These are phyloP conservation scores for Hirsutella minnesotensis DNA, from an alignment of 2,329 filamentous ascomycete species.

Conservation along the genomic window DNA sequence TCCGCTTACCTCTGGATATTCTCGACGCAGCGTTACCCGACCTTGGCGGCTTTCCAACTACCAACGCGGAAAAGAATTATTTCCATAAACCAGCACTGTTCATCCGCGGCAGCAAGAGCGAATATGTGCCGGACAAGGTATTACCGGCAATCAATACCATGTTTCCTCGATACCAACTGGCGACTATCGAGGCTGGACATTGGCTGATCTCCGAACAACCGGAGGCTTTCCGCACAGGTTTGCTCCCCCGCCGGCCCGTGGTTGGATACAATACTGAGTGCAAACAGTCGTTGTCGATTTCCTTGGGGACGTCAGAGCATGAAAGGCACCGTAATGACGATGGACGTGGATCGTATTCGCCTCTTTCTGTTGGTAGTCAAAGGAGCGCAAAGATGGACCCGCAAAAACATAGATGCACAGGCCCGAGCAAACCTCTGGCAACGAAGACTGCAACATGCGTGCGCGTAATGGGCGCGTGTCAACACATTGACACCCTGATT, in stretches of 20 bases:
- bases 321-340: no score
- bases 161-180: conserved; percentile 65
- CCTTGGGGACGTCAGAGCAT: background rate
- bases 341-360: no score
- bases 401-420: no score
- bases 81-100: conserved; percentile 75
- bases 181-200: conserved; percentile 68
- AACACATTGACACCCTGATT: no score
- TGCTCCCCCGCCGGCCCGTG: conserved; percentile 1
- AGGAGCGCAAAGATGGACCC: no score
- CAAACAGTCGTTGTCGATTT: background rate
- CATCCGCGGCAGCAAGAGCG: conserved; percentile 63
- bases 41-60: conserved; percentile 84
- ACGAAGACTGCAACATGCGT: no score
- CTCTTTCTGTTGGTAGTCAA: no score
- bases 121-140: conserved; percentile 70
- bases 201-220: conserved; percentile 89
- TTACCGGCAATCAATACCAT: conserved; percentile 71
- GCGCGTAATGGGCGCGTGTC: no score
- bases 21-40: conserved; percentile 57
- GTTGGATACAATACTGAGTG: background rate
- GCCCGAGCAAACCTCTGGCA: no score
- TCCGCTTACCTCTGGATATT: conserved; percentile 66
- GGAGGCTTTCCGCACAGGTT: conserved; percentile 63
- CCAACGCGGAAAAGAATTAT: conserved; percentile 50